Base-by-base conservation (phyloP, 306 rosid species). In the Ziziphus jujuba region DNA sequence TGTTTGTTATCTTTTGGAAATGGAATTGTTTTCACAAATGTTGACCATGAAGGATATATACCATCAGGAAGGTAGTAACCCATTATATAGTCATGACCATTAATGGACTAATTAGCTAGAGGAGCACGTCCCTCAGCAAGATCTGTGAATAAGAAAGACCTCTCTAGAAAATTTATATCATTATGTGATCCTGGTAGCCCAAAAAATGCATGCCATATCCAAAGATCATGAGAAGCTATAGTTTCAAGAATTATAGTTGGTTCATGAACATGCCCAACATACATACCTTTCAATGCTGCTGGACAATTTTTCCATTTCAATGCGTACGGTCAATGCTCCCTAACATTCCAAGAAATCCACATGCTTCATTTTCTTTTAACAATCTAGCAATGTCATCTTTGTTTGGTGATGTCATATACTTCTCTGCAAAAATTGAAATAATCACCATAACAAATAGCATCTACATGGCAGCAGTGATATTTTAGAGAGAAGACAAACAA, bases 271-370 rank as follows among this genome's bases (percentile, higher is more conserved):
- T n/a, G n/a, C 31, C 19, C 47, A 16, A 5, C 14, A 12, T 65
- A 49, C 31, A n/a, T 20, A 16, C 59, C 31, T 65, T 65, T 7
- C 48, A 48, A 22, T 0, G 2, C 35, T 22, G 13, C 15, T 16
- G 22, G 36, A 21, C n/a, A 56, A 56, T 56, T 24, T 21, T 56
- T 21, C 6, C 60, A 56, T 14, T 56, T 22, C 34, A 56, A 5
- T 68, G 44, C 65, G 44, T 68, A 28, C 17, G 44, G 8, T 57
- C 73, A 6, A 68, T 7, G 19, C 34, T 43, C 0, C 56, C 56
- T 1, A 56, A 23, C 44, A 56, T 24, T 2, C 31, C 47, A 9
- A 45, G 47, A 56, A 68, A 56, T 19, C 56, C 63, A 17, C 45
- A 15, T 0, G 1, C 0, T 11, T 66, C 53, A 0, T 35, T 25